Base-by-base conservation (phyloP, 2,329 filamentous ascomycete species). In the Aspergillus ochraceoroseus region DNA sequence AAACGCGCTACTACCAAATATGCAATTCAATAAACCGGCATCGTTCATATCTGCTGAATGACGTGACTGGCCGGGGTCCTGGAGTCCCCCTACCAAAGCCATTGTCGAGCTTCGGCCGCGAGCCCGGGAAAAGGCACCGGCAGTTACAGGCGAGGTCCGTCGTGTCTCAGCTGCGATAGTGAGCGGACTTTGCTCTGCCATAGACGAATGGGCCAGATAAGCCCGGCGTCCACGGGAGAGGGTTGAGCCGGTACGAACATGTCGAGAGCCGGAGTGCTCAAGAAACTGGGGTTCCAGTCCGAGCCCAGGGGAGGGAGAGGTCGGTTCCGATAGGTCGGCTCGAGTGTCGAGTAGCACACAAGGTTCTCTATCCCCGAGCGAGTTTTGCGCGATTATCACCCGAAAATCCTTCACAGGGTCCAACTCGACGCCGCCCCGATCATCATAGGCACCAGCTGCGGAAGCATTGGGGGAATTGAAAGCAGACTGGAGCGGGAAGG, bases 1-100 rank as follows among this genome's bases (percentile, higher is more conserved):
- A 55, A 77, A 74, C 26, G 73, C 71, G 38, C 72, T 72, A 46
- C 75, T 77, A 18, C 76, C 77, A 54, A 80, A 80, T 56, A 79
- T 79, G 57, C 76, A 79, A 46, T 77, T 76, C 42, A 80, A 51
- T 58, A 59, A 64, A 55, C 61, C 73, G 54, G 57, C 70, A 63
- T 77, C 75, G 32, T 72, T 72, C 7, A 70, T 69, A 49, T 77
- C 74, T 20, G 66, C 53, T 25, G 63, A 53, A 41, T 58, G 52
- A 12, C 65, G 63, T 17, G 59, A 63, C 40, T 58, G 60, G n/a
- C 62, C 58, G 35, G 51, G 49, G 34, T 64, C 67, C 42, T 57
- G 51, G 44, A 54, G 51, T 22, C 54, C 55, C 15, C 57, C 57
- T 2, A 53, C 48, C 3, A 60, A 59, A 9, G 67, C 65, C 32